Evolutionary conservation across 139 green algal species (phyloP), one percentile per base, ranked within the genome.

Genomic region (Limnomonas spitsbergensis): DNA sequence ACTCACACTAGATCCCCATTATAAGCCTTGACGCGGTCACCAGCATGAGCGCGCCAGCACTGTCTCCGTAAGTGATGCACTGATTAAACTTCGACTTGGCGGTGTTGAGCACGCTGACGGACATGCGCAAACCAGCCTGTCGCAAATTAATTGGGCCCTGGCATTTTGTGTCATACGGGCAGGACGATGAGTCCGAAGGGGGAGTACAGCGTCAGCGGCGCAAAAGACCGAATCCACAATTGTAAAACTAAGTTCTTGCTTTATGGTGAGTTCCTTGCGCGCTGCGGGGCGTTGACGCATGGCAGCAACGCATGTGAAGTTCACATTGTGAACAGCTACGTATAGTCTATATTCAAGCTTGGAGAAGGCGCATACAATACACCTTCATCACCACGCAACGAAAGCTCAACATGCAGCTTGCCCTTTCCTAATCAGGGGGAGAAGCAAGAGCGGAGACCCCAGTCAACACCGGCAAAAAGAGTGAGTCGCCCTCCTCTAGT

Each of bases 211-310:
- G 47, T 61, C 47, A 61, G 47, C 20, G 47, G 14, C 20, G 47
- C 47, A 61, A 61, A 61, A 61, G 47, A 61, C 20, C 14, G 47
- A 61, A 61, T 61, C 20, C 47, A 61, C 20, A 61, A 61, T 61
- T 61, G 47, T 61, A 61, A 61, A 61, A 61, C 47, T 29, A 61
- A 61, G 47, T 14, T 14, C 14, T 20, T 61, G 14, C 47, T 61
- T 20, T 61, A 61, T 20, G 47, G 47, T 61, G 47, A 20, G 47
- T 14, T 61, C 20, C 47, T 61, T 20, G 14, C 20, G 20, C 14
- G n/a, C n/a, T n/a, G 47, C 47, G 20, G 20, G 20, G 14, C 47
- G 47, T 61, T 61, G 47, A 14, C 47, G 14, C 47, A 61, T n/a
- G n/a, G 47, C 14, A 61, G 47, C 47, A 61, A 20, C 14, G 20